A percentile compares a stretch with the other conserved stretches of the same genome.
phyloP scores from a whole-genome alignment of 2,329 filamentous ascomycete genomes.

The Anthostomella pinea region DNA sequence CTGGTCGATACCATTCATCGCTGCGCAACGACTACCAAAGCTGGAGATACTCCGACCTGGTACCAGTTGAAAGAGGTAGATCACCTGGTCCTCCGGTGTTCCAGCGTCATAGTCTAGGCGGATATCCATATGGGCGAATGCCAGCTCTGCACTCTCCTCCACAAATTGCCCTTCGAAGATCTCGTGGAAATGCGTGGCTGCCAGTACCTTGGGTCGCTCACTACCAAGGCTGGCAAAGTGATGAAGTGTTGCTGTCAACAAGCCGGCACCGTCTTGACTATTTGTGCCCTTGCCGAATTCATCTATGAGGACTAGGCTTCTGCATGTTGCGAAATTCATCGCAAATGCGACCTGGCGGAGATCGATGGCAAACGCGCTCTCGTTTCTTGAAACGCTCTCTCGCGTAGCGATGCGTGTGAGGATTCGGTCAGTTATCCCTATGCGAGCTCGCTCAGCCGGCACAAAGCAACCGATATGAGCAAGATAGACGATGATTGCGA shows the following conservation, averaged over 20 bases:
- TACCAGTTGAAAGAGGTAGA: slow-evolving; percentile 69
- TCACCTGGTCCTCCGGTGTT: slow-evolving; percentile 59
- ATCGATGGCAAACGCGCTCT: slow-evolving; percentile 71
- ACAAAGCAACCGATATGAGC: slow-evolving; percentile 93
- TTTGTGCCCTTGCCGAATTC: slow-evolving; percentile 76
- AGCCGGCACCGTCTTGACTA: slow-evolving; percentile 54
- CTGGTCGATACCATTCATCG: slow-evolving; percentile 76
- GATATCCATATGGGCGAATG: slow-evolving; percentile 71
- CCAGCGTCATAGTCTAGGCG: slow-evolving; percentile 51
- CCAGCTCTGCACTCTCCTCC: slow-evolving; percentile 44
- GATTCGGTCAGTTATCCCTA: slow-evolving; percentile 91
- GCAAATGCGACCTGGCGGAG: slow-evolving; percentile 81
- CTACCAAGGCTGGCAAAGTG: slow-evolving; percentile 49
- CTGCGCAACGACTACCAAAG: slow-evolving; percentile 83
- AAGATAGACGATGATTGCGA: slow-evolving; percentile 85
- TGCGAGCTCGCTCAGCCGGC: slow-evolving; percentile 69
- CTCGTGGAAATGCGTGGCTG: slow-evolving; percentile 66
- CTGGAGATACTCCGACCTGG: slow-evolving; percentile 72
- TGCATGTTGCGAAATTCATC: slow-evolving; percentile 68
- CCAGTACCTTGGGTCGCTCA: slow-evolving; percentile 54
- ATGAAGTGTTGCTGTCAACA: slow-evolving; percentile 55
- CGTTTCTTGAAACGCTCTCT: slow-evolving; percentile 56
- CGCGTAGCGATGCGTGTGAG: slow-evolving; percentile 79
- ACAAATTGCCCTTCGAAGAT: slow-evolving; percentile 67
- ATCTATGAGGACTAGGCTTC: slow-evolving; percentile 84